Base-by-base conservation (phyloP, 192 early-diverging fungal genomes). In the Spizellomyces punctatus region DNA sequence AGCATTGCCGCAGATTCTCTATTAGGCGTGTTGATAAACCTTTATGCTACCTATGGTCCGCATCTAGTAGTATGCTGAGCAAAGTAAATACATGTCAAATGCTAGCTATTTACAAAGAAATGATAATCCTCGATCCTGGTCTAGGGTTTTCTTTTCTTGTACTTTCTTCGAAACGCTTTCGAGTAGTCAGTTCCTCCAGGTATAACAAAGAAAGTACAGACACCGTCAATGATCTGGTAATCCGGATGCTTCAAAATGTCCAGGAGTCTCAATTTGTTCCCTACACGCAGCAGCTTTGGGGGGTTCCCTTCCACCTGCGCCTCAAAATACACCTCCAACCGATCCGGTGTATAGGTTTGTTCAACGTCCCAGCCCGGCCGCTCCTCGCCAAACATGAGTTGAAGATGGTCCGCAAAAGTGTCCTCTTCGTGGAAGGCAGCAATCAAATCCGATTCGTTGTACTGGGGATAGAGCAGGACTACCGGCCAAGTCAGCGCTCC, bases 391-490 rank as follows among this genome's bases (percentile, higher is more conserved):
- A 99, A 90, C 74, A 98, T 94, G 46, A 87, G 79, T 27, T 86
- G 83, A 8, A 99, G 76, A 73, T 98, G 95, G 64, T 95, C 93
- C 54, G 77, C 68, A 68, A 99, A 91, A 19, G 94, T 88, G 64
- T 85, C 80, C 10, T 85, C 74, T 81, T 98, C 98, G 80, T 94
- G 82, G 71, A 96, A 96, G 44, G 79, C 79, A 64, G 89, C 82
- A 60, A 99, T 92, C 59, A 92, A 83, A 77, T 99, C 98, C 4
- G 91, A 92, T 69, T 98, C 88, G 66, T 90, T 90, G 71, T 90
- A 80, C 79, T 99, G 95, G 22, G 98, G 98, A 75, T 99, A 99
- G 74, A 98, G 77, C 64, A 99, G 94, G 43, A 94, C 81, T 6
- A 94, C 93, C 0, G 98, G 98, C 83, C 90, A 90, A 8, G 86